Percentiles rank a stretch among this genome's conserved stretches.
phyloP scores from a whole-genome alignment of 2,329 filamentous ascomycete genomes.

The Eurotiales sp. region DNA sequence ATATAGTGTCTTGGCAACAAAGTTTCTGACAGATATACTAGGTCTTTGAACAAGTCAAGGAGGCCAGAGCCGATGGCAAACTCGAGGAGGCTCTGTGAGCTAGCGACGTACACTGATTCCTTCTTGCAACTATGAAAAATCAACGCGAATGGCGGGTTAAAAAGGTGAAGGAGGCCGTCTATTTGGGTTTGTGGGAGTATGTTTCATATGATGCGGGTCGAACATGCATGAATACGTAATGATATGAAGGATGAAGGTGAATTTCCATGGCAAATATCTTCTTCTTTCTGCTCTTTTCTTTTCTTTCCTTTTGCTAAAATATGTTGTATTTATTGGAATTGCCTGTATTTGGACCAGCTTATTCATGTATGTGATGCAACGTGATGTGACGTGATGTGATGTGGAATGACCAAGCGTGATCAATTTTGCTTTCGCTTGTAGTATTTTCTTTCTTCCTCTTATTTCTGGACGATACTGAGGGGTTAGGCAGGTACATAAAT shows the following conservation, averaged over 20 bases:
- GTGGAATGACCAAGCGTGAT: conserved; percentile 8
- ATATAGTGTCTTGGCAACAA: neutral
- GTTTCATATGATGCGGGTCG: conserved; percentile 16
- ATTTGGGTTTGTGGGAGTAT: neutral
- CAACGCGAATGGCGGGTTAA: neutral
- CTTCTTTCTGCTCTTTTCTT: conserved; percentile 9
- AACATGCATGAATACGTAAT: conserved; percentile 13
- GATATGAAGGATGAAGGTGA: conserved; percentile 8
- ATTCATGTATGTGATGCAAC: no score
- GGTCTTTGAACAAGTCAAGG: conserved; percentile 93
- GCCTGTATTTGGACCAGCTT: conserved; percentile 13
- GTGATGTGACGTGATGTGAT: conserved; percentile 10
- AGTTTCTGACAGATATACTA: conserved; percentile 34
- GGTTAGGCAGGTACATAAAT: neutral
- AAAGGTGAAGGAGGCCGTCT: neutral
- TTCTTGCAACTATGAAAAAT: neutral
- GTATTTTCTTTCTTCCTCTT: conserved; percentile 1
- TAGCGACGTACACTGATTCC: conserved; percentile 11
- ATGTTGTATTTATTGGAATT: conserved; percentile 7
- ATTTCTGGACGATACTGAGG: neutral
- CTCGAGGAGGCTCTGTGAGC: conserved; percentile 41
- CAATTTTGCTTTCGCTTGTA: conserved; percentile 7
- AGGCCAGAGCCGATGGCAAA: conserved; percentile 72
- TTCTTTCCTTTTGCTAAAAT: no score
- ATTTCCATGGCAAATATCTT: conserved; percentile 10